Evolutionary conservation across 2,329 filamentous ascomycete species (phyloP), one percentile per base, ranked within the genome.

Genomic region (Penicillium sp.): DNA sequence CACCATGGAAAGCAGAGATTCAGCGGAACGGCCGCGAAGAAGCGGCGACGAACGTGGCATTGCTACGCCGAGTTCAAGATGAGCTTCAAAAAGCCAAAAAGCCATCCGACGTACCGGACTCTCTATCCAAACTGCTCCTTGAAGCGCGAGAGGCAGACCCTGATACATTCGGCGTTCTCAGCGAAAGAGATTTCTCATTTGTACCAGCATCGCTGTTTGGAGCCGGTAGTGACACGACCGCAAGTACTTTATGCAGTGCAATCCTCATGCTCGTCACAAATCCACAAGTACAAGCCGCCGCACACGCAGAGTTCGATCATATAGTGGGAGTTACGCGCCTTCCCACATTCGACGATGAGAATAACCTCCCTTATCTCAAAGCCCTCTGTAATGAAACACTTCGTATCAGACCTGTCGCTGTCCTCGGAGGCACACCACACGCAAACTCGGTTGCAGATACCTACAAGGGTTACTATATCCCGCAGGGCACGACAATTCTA

Each of bases 181-280:
- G 77, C 1, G 80, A 83, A 38, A 75, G 74, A 7, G 76, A 82
- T 66, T 81, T 83, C 65, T 78, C 78, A 4, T 81, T 79, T 75
- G 33, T 79, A 5, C 64, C 64, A 7, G 64, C 62, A 26, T 66
- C 77, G 0, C 70, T 83, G 5, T 81, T 83, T 55, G 81, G 80
- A 6, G 81, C 80, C 35, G 77, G 81, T 15, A 68, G 65, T 35
- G 64, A 66, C 30, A 68, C 65, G 3, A 83, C 80, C 1, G 80
- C 80, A 1, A 80, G 78, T 7, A 81, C 80, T 0, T 72, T 82
- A 26, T 81, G 79, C 67, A 79, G 78, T 3, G 80, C 74, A 74
- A 81, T 85, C 70, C 33, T 85, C 65, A 64, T 84, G 70, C 37
- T 85, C 69, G 57, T 79, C 76, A 66, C 80, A 66, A 80, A 83